These are phyloP conservation scores for Erodium chrysanthum DNA, from an alignment of 441 rosid genomes.

Conservation along the genomic window DNA sequence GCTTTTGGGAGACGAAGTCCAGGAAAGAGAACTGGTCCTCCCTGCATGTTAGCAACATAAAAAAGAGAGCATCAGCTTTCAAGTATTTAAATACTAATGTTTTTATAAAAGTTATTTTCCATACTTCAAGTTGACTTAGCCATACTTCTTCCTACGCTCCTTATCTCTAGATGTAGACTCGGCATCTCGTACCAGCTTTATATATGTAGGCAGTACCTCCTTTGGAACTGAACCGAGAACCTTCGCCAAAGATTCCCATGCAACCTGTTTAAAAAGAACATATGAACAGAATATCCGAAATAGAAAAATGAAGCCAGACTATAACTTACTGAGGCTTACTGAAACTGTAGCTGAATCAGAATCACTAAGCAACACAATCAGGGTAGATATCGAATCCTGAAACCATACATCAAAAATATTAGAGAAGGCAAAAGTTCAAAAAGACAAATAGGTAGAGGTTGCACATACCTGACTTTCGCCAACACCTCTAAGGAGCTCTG, in stretches of 20 bases:
- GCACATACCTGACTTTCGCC: slow-evolving; percentile 47
- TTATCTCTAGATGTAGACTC: slow-evolving; percentile 91
- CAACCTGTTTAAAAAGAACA: slow-evolving; percentile 41
- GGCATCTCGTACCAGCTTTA: slow-evolving; percentile 92
- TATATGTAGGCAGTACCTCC: slow-evolving; percentile 83
- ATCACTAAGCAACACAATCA: slow-evolving; percentile 90
- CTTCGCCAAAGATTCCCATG: slow-evolving; percentile 94
- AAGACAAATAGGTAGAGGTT: no score
- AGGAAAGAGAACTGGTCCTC: slow-evolving; percentile 81
- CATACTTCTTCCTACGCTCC: slow-evolving; percentile 77
- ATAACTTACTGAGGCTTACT: slow-evolving; percentile 35
- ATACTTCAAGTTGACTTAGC: slow-evolving; percentile 9
- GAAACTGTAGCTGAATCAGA: slow-evolving; percentile 67
- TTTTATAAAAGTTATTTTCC: background rate
- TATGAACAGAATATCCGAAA: slow-evolving; percentile 20
- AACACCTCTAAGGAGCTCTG: slow-evolving; percentile 88
- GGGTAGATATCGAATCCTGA: slow-evolving; percentile 57
- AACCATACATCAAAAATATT: no score
- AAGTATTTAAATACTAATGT: no score
- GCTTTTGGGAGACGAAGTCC: slow-evolving; percentile 96
- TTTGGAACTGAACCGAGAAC: slow-evolving; percentile 91
- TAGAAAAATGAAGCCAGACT: slow-evolving; percentile 9
- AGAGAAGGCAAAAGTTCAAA: no score
- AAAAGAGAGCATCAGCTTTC: slow-evolving; percentile 1
- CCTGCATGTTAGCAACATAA: slow-evolving; percentile 43